Evolutionary conservation across 352 stramenopile genomes (phyloP).

Genomic region (Peronospora belbahrii): DNA sequence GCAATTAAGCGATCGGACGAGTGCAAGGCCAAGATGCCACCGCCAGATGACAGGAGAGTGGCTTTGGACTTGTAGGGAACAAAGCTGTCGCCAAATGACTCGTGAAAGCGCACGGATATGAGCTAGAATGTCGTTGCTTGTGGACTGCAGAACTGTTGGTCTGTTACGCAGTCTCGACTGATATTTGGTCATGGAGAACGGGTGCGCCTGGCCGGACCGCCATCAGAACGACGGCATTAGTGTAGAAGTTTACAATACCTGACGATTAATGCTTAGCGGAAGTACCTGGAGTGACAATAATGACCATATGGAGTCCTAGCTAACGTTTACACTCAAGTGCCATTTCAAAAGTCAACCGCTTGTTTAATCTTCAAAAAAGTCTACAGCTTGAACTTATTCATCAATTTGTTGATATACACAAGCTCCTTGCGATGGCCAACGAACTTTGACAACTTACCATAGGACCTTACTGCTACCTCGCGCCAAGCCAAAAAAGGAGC

Average conservation of each 20-base stretch:
- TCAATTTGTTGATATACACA: background rate
- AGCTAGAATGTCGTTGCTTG: constrained; percentile 66
- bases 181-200: constrained; percentile 92
- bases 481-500: too few species aligned
- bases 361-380: too few species aligned
- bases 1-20: constrained; percentile 34
- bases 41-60: constrained; percentile 25
- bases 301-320: too few species aligned
- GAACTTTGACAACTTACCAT: too few species aligned
- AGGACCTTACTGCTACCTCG: too few species aligned
- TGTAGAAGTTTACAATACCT: constrained; percentile 58
- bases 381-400: background rate
- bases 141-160: constrained; percentile 82
- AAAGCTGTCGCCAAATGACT: constrained; percentile 34
- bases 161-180: constrained; percentile 68
- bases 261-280: too few species aligned
- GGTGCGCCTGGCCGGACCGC: constrained; percentile 54
- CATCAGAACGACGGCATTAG: constrained; percentile 76
- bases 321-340: too few species aligned
- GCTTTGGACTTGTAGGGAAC: constrained; percentile 34
- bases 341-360: too few species aligned
- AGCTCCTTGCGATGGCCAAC: too few species aligned
- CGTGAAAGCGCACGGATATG: constrained; percentile 75
- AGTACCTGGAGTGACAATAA: too few species aligned
- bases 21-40: constrained; percentile 32